phyloP scores from a whole-genome alignment of 2,329 filamentous ascomycete genomes.

The Diaporthe destruens region DNA sequence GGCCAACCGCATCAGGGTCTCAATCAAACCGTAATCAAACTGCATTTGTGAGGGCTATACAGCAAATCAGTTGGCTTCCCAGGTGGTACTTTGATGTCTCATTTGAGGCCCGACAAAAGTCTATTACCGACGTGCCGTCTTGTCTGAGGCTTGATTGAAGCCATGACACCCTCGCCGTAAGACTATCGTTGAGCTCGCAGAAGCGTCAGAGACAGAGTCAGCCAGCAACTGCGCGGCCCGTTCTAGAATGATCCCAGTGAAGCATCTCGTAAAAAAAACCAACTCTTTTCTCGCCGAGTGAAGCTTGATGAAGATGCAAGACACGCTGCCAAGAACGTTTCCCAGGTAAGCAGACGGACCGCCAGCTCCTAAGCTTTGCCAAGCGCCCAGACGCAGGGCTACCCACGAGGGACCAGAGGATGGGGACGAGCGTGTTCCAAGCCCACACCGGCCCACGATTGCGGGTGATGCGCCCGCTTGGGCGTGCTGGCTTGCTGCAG shows the following conservation, averaged over 20 bases:
- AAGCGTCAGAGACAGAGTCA: background rate
- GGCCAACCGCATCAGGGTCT: background rate
- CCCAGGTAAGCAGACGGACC: conserved; percentile 45
- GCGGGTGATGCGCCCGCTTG: conserved; percentile 22
- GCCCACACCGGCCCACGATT: background rate
- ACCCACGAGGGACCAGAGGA: conserved; percentile 30
- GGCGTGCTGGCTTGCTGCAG: conserved; percentile 27
- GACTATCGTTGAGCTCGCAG: background rate
- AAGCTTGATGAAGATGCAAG: conserved; percentile 29
- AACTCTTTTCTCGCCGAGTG: conserved; percentile 6
- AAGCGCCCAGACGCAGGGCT: conserved; percentile 46
- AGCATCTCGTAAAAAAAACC: background rate
- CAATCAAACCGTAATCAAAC: background rate
- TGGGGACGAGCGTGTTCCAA: conserved; percentile 24
- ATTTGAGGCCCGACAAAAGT: conserved; percentile 18
- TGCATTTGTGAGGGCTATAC: background rate
- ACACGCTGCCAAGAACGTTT: conserved; percentile 31
- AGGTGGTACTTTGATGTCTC: conserved; percentile 4
- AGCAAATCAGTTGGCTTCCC: background rate
- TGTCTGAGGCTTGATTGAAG: conserved; percentile 3
- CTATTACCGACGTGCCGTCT: background rate
- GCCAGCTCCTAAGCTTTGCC: conserved; percentile 52
- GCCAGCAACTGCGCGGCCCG: background rate
- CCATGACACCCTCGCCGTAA: background rate
- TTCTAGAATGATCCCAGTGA: background rate